These are phyloP conservation scores for Coniochaeta sp. DNA, from an alignment of 2,329 filamentous ascomycete genomes.

Conservation along the genomic window DNA sequence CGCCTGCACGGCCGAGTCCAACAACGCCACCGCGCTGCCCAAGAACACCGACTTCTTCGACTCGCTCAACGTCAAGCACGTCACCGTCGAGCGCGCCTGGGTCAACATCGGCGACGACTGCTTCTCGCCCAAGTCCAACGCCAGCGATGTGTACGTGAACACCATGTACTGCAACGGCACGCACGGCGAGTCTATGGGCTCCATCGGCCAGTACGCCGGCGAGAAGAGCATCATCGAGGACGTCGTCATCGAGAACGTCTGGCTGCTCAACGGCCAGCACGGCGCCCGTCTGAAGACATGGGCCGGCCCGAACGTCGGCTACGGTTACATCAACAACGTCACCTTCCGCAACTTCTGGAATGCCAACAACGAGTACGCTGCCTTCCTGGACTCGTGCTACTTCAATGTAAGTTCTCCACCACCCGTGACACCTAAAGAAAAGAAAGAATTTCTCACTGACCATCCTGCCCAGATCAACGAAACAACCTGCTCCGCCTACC, in stretches of 20 bases:
- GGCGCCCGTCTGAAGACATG: slow-evolving; percentile 54
- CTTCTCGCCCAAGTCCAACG: slow-evolving; percentile 54
- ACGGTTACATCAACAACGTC: slow-evolving; percentile 54
- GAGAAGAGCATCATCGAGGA: slow-evolving; percentile 48
- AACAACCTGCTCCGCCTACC: slow-evolving; percentile 42
- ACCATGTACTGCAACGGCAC: slow-evolving; percentile 55
- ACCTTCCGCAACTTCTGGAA: slow-evolving; percentile 55
- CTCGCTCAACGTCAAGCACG: slow-evolving; percentile 46
- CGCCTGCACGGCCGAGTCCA: slow-evolving; percentile 44
- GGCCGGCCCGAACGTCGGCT: slow-evolving; percentile 49
- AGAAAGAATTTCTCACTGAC: background rate
- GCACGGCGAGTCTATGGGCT: slow-evolving; percentile 50
- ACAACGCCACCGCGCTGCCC: slow-evolving; percentile 33
- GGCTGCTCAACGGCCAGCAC: slow-evolving; percentile 41
- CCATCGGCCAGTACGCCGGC: slow-evolving; percentile 48
- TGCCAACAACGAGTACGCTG: slow-evolving; percentile 48
- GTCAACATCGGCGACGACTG: slow-evolving; percentile 53
- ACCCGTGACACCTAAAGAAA: background rate
- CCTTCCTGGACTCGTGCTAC: slow-evolving; percentile 56
- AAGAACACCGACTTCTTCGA: slow-evolving; percentile 60
- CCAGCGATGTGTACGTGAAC: slow-evolving; percentile 47
- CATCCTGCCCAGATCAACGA: slow-evolving; percentile 23
- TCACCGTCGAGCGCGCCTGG: slow-evolving; percentile 41
- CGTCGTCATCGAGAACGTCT: slow-evolving; percentile 52
- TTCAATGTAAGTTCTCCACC: slow-evolving; percentile 38